Percentiles rank a stretch among this genome's conserved stretches.
Conservation (phyloP, 2,329 filamentous ascomycete species). For the Graphilbum sp. region DNA sequence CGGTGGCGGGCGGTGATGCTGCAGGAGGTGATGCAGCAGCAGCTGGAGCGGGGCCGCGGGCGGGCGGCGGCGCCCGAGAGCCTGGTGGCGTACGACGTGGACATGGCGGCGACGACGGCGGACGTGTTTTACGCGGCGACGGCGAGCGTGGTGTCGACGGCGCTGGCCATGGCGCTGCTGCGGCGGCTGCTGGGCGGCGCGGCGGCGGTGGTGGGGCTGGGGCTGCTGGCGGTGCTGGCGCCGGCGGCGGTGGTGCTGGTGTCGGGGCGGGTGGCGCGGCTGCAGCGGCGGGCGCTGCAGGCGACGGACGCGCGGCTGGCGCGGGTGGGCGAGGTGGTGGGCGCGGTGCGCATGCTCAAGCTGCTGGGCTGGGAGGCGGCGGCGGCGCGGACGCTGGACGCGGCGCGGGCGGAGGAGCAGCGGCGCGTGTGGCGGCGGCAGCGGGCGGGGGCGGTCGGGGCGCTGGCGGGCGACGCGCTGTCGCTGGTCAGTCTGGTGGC, state of each 20-base stretch:
- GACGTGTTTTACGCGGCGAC: conserved; percentile 16
- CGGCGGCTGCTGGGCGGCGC: conserved; percentile 19
- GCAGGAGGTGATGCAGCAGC: conserved; percentile 18
- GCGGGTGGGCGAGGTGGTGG: conserved; percentile 78
- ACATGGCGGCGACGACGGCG: conserved; percentile 16
- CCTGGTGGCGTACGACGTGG: conserved; percentile 20
- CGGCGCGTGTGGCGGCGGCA: conserved; percentile 15
- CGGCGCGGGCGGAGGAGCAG: conserved; percentile 7
- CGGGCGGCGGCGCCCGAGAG: conserved; percentile 1
- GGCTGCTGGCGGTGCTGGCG: conserved; percentile 14
- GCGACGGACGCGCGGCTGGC: conserved; percentile 76
- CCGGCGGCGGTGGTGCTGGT: conserved; percentile 15
- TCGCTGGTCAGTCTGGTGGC: conserved; percentile 7
- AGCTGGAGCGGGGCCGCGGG: background rate
- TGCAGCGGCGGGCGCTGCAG: conserved; percentile 16
- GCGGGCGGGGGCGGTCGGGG: conserved; percentile 10
- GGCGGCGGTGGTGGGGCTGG: conserved; percentile 16
- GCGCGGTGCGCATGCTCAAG: conserved; percentile 92
- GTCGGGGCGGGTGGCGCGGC: conserved; percentile 14
- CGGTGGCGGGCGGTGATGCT: conserved; percentile 15
- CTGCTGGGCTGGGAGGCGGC: conserved; percentile 91
- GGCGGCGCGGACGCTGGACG: conserved; percentile 33
- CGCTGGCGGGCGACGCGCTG: conserved; percentile 9
- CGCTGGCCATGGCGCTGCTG: conserved; percentile 13
- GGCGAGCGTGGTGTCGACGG: conserved; percentile 14